Percentiles rank a stretch among this genome's conserved stretches.
Conservation (phyloP, 1,284 basidiomycete genomes). For the Leccinum angustisporum region DNA sequence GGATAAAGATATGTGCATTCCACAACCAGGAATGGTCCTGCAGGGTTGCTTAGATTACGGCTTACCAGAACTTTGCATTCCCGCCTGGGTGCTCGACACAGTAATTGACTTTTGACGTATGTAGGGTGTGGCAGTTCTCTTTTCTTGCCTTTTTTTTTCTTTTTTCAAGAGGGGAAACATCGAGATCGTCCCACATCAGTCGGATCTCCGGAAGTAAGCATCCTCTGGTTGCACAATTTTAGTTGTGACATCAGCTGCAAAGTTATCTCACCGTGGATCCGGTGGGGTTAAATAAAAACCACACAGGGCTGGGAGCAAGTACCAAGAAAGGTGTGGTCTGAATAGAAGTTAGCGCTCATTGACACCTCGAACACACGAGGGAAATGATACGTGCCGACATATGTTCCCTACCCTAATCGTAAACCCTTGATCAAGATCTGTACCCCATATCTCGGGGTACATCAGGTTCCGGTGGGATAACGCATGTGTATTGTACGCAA, state of each 20-base stretch:
- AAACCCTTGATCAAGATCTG: conserved; percentile 16
- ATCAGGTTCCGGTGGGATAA: conserved; percentile 2
- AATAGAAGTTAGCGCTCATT: conserved; percentile 11
- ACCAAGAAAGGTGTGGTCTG: conserved; percentile 11
- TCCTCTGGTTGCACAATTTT: conserved; percentile 21
- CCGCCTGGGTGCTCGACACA: not conserved
- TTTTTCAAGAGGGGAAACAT: not conserved
- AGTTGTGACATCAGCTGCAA: conserved; percentile 21
- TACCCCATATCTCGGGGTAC: conserved; percentile 26
- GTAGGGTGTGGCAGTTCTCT: not conserved
- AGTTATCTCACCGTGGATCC: conserved; percentile 12
- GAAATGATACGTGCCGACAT: conserved; percentile 9
- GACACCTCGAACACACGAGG: conserved; percentile 9
- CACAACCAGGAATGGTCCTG: conserved; percentile 3
- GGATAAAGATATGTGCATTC: conserved; percentile 4
- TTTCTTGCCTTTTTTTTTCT: not conserved
- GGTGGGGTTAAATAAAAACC: conserved; percentile 1
- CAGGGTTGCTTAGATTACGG: conserved; percentile 12
- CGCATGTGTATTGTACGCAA: conserved; percentile 13
- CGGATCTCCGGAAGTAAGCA: conserved; percentile 1
- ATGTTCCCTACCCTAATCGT: conserved; percentile 1
- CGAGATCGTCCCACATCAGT: not conserved
- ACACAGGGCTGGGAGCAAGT: conserved; percentile 12
- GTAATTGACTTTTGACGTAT: not conserved
- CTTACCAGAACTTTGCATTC: conserved; percentile 14